These are phyloP conservation scores for Ogataea allantospora DNA, from an alignment of 805 yeast genomes.

Conservation along the genomic window DNA sequence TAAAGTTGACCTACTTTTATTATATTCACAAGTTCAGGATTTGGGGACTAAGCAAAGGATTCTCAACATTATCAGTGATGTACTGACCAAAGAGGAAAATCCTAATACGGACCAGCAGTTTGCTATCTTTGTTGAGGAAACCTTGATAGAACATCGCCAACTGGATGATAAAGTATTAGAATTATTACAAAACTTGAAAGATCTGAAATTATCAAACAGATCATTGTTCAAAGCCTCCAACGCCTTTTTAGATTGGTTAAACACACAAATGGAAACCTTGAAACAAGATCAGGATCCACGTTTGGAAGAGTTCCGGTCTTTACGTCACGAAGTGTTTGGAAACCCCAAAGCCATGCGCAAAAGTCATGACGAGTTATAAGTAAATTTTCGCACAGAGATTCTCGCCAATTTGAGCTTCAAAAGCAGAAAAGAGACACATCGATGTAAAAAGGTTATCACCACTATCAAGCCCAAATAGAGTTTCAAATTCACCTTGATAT, in stretches of 20 bases:
- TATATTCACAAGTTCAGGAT: slow-evolving; percentile 22
- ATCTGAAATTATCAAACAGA: slow-evolving; percentile 31
- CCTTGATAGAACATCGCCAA: slow-evolving; percentile 26
- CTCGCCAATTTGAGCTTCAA: slow-evolving; percentile 27
- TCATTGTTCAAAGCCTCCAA: slow-evolving; percentile 35
- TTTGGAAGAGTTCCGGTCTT: slow-evolving; percentile 28
- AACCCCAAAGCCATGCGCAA: slow-evolving; percentile 71
- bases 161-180: slow-evolving; percentile 37
- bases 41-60: slow-evolving; percentile 37
- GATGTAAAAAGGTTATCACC: slow-evolving; percentile 41
- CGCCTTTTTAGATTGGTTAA: slow-evolving; percentile 64
- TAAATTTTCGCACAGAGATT: slow-evolving; percentile 13
- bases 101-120: slow-evolving; percentile 29
- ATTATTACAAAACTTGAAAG: slow-evolving; percentile 40
- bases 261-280: slow-evolving; percentile 38
- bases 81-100: slow-evolving; percentile 19
- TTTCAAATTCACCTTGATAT: slow-evolving; percentile 38
- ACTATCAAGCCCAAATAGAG: slow-evolving; percentile 40
- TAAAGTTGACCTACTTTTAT: slow-evolving; percentile 24
- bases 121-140: slow-evolving; percentile 39
- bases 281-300: slow-evolving; percentile 26
- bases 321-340: slow-evolving; percentile 71
- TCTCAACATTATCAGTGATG: slow-evolving; percentile 47
- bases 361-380: slow-evolving; percentile 50
- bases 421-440: slow-evolving; percentile 37